These are phyloP conservation scores for Penicillium flavigenum DNA, from an alignment of 495 filamentous ascomycete genomes.

Conservation along the genomic window DNA sequence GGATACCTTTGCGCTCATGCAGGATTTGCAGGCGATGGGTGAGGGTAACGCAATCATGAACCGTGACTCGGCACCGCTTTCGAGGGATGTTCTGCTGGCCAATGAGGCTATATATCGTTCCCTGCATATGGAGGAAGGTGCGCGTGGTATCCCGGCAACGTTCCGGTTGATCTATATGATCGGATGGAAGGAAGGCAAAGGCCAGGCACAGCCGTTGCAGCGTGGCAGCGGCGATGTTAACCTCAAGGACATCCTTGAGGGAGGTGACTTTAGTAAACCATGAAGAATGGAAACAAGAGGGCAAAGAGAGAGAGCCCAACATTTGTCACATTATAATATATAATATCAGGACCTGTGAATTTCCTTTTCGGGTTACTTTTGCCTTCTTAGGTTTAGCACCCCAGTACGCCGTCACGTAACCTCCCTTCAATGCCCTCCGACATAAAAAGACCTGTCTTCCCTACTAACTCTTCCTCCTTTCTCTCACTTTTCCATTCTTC, in stretches of 20 bases:
- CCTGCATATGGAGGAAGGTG: slow-evolving; percentile 69
- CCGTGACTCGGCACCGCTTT: slow-evolving; percentile 71
- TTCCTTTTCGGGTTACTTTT: too few relatives aligned
- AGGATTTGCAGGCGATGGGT: slow-evolving; percentile 91
- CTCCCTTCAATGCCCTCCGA: too few relatives aligned
- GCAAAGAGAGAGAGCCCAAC: slow-evolving; percentile 12
- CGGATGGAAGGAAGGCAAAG: slow-evolving; percentile 86
- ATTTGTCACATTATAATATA: slow-evolving; percentile 31
- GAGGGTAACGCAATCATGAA: slow-evolving; percentile 84
- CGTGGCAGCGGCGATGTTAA: slow-evolving; percentile 81
- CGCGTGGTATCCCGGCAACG: slow-evolving; percentile 79
- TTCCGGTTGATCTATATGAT: slow-evolving; percentile 96
- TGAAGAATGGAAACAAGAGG: slow-evolving; percentile 18
- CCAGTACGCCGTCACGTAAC: too few relatives aligned
- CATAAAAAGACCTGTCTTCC: too few relatives aligned
- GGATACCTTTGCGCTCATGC: slow-evolving; percentile 87
- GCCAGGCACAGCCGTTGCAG: slow-evolving; percentile 73
- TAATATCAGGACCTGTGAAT: too few relatives aligned
- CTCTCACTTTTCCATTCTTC: background rate
- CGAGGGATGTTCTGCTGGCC: slow-evolving; percentile 81
- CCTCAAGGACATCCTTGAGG: slow-evolving; percentile 78
- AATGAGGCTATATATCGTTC: slow-evolving; percentile 85
- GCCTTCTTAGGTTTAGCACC: too few relatives aligned
- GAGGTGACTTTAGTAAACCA: slow-evolving; percentile 46
- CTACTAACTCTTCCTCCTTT: background rate